Percentiles rank a stretch among this genome's conserved stretches.
Evolutionary conservation across 2,329 filamentous ascomycete genomes (phyloP).

Genomic region (Alternaria gaisen): DNA sequence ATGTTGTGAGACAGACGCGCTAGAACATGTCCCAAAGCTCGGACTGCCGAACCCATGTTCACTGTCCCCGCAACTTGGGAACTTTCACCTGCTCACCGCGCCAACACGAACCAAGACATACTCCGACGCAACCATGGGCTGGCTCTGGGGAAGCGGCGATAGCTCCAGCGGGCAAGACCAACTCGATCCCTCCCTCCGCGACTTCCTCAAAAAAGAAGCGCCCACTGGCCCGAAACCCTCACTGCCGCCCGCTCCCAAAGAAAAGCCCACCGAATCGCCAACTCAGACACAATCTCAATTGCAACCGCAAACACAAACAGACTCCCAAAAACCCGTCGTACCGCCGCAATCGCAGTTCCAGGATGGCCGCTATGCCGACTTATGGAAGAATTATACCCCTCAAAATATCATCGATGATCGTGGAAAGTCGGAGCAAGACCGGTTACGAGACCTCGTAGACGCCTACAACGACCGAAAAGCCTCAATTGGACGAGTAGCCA

Average conservation of each 20-base stretch:
- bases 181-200: slow-evolving; percentile 82
- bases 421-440: slow-evolving; percentile 78
- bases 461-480: slow-evolving; percentile 84
- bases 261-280: slow-evolving; percentile 38
- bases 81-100: slow-evolving; percentile 13
- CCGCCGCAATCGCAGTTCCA: slow-evolving; percentile 67
- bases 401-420: slow-evolving; percentile 73
- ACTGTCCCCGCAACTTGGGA: slow-evolving; percentile 22
- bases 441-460: slow-evolving; percentile 80
- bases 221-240: slow-evolving; percentile 69
- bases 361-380: slow-evolving; percentile 79
- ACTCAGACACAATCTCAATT: slow-evolving; percentile 8
- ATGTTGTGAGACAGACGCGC: slow-evolving; percentile 35
- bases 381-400: slow-evolving; percentile 92
- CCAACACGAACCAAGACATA: slow-evolving; percentile 3
- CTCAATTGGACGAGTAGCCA: slow-evolving; percentile 78
- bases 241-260: slow-evolving; percentile 35
- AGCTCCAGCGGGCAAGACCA: slow-evolving; percentile 66
- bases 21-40: slow-evolving; percentile 19
- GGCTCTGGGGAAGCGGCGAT: slow-evolving; percentile 64
- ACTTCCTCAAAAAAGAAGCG: slow-evolving; percentile 85
- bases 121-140: slow-evolving; percentile 61
- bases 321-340: slow-evolving; percentile 49
- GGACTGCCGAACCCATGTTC: slow-evolving; percentile 17
- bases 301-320: slow-evolving; percentile 13